These are phyloP conservation scores for Diplodia intermedia DNA, from an alignment of 2,329 filamentous ascomycete genomes.

Conservation along the genomic window DNA sequence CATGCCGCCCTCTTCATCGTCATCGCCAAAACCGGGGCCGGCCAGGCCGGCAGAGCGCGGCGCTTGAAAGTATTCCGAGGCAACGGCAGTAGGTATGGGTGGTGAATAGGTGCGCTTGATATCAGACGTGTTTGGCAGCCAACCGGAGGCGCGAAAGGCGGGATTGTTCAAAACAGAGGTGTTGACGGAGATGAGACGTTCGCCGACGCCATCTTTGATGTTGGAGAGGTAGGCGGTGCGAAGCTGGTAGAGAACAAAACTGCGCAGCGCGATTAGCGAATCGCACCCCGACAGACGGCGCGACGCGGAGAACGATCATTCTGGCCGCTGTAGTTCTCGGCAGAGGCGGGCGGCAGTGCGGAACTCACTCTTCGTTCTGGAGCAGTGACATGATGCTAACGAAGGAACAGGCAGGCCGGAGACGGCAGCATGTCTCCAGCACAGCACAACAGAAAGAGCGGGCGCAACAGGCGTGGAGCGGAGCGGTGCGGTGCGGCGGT, in stretches of 20 bases:
- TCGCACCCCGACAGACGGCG: neutral
- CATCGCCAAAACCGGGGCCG: slow-evolving; percentile 67
- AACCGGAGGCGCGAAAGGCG: slow-evolving; percentile 82
- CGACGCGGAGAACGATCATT: no score
- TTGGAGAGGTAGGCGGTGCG: slow-evolving; percentile 80
- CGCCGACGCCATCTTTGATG: slow-evolving; percentile 82
- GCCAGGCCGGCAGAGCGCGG: slow-evolving; percentile 64
- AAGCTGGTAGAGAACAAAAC: slow-evolving; percentile 82
- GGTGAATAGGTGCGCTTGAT: slow-evolving; percentile 86
- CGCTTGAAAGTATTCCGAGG: slow-evolving; percentile 84
- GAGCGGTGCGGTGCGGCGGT: slow-evolving; percentile 5
- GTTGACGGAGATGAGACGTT: slow-evolving; percentile 82
- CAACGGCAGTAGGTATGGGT: slow-evolving; percentile 81
- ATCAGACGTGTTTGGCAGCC: slow-evolving; percentile 75
- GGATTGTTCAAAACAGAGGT: slow-evolving; percentile 79
- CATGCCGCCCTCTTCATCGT: slow-evolving; percentile 74
- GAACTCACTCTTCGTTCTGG: slow-evolving; percentile 53
- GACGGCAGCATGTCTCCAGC: slow-evolving; percentile 17
- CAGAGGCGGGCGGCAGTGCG: slow-evolving; percentile 21
- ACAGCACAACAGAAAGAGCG: neutral
- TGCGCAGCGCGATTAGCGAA: slow-evolving; percentile 46
- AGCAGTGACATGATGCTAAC: slow-evolving; percentile 50
- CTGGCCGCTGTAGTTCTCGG: neutral
- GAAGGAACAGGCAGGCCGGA: neutral
- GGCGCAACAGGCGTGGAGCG: neutral